These are phyloP conservation scores for Fragaria nilgerrensis DNA, from an alignment of 306 rosid species.

Conservation along the genomic window DNA sequence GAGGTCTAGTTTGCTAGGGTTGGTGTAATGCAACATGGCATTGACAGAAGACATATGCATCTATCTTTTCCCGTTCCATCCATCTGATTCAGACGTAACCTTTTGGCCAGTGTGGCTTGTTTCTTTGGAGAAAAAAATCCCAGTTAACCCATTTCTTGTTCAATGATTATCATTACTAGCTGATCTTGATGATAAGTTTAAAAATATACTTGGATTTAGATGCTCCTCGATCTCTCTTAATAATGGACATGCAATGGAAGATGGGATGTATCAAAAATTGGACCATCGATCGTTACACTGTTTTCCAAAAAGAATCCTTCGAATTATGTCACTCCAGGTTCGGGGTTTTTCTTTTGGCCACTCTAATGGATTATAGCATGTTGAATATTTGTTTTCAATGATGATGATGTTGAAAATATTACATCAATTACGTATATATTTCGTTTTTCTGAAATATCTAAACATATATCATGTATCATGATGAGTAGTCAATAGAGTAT, in stretches of 20 bases:
- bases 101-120: constrained; percentile 17
- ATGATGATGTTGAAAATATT: background rate
- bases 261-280: background rate
- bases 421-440: background rate
- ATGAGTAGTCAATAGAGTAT: too few species aligned
- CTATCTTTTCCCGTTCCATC: constrained; percentile 33
- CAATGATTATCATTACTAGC: background rate
- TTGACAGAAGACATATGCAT: constrained; percentile 33
- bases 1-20: constrained; percentile 7
- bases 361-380: background rate
- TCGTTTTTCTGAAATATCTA: background rate
- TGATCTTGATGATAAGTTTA: background rate
- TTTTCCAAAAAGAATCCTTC: background rate
- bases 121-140: constrained; percentile 16
- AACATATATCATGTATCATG: background rate
- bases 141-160: constrained; percentile 9
- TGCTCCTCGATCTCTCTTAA: constrained; percentile 1
- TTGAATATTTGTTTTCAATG: too few species aligned
- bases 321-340: background rate
- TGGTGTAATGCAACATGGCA: constrained; percentile 31
- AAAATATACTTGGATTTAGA: background rate
- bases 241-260: background rate
- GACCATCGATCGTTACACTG: constrained; percentile 4
- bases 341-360: background rate
- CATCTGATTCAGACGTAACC: constrained; percentile 45